Evolutionary conservation across 2,329 filamentous ascomycete species (phyloP), one percentile per base, ranked within the genome.

Genomic region (Ophiocordyceps camponoti-saundersi): DNA sequence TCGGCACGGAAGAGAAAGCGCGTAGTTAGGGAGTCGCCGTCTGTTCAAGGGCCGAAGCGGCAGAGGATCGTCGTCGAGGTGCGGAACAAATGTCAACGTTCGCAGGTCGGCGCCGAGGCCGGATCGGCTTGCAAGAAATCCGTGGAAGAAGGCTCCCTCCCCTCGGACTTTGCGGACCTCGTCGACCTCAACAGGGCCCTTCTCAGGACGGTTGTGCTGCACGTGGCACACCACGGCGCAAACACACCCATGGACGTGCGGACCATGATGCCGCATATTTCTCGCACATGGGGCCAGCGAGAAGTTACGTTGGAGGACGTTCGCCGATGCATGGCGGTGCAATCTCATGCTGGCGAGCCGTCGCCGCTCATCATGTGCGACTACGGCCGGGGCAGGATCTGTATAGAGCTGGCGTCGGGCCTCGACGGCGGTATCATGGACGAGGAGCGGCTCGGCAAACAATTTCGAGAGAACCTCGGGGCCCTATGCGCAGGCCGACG

Each of bases 261-360:
- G 34, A 65, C 70, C 29, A 68, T 88, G 34, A 70, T 74, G 32
- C 77, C 77, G 11, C 71, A 78, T 48, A 68, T 85, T 40, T 75
- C 81, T 13, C 73, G 77, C 52, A 67, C 80, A 36, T 89, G 83
- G 83, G 80, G 82, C 49, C 86, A 83, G 64, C 72, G 82, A 30
- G 70, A 71, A 48, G 80, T 87, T 16, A 73, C 70, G 0, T 63
- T 74, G 0, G 74, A 78, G 40, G 83, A 89, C 55, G 66, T 88
- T 44, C 77, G 77, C 50, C 70, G 75, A 50, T 75, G 80, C 51
- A 61, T 89, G 21, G 82, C 80, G 44, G 64, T 87, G n/a, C 70
- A 80, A 55, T 53, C 58, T 12, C 59, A 56, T 2, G 61, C 63
- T 16, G 36, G 40, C 50, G 65, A 65, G 4, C 42, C 34, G 32